Percentiles rank a stretch among this genome's conserved stretches.
These are phyloP conservation scores for Priceomyces fermenticarens DNA, from an alignment of 805 yeast genomes.

Conservation along the genomic window DNA sequence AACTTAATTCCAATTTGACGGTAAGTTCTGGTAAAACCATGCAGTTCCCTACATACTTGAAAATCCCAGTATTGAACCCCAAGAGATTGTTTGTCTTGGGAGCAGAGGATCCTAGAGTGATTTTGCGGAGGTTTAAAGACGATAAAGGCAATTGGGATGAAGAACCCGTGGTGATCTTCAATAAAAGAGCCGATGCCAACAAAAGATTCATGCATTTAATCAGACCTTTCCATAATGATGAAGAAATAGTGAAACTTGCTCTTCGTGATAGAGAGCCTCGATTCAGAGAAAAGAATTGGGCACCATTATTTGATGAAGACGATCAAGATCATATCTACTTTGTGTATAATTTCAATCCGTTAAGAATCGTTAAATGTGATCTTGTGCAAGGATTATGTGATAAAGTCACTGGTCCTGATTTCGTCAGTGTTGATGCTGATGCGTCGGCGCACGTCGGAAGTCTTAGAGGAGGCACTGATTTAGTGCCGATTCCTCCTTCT, in stretches of 20 bases:
- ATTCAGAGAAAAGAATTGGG: constrained; percentile 10
- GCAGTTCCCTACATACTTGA: constrained; percentile 10
- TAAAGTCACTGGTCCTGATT: constrained; percentile 7
- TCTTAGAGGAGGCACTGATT: constrained; percentile 11
- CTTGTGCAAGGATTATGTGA: constrained; percentile 6
- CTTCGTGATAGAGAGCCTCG: constrained; percentile 5
- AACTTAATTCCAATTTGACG: constrained; percentile 9
- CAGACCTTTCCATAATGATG: constrained; percentile 14
- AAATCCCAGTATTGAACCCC: constrained; percentile 8
- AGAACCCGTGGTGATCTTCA: constrained; percentile 22
- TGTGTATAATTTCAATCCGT: constrained; percentile 7
- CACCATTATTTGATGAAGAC: constrained; percentile 8
- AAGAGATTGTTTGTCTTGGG: constrained; percentile 9
- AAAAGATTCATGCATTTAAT: constrained; percentile 21
- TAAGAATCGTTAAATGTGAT: constrained; percentile 7
- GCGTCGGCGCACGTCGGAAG: constrained; percentile 6
- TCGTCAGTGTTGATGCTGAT: constrained; percentile 2
- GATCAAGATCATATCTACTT: constrained; percentile 7
- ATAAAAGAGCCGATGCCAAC: constrained; percentile 13
- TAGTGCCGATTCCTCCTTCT: constrained; percentile 5
- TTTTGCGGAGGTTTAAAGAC: constrained; percentile 9
- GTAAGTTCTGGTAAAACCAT: constrained; percentile 2
- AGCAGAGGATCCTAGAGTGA: constrained; percentile 17
- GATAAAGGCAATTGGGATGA: constrained; percentile 8
- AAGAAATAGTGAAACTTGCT: constrained; percentile 2